Base-by-base conservation (phyloP, 2,329 filamentous ascomycete species). In the Phyllosticta citriasiana region DNA sequence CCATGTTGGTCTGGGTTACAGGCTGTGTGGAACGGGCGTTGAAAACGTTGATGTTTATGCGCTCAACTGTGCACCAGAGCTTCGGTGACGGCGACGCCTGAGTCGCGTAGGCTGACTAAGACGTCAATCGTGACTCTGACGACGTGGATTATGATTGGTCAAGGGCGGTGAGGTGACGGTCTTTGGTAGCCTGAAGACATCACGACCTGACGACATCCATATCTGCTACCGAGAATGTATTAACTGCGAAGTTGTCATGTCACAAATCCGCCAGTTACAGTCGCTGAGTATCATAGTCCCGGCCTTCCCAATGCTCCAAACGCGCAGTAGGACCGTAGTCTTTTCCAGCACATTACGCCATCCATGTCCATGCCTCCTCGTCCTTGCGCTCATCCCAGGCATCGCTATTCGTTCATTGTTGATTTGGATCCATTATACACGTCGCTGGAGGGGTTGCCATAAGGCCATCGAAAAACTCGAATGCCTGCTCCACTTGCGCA, bases 1-100 rank as follows among this genome's bases (percentile, higher is more conserved):
- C 19, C 57, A 57, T 57, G 67, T 65, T 26, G 65, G 66, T 22
- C 66, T 64, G 68, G 73, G 70, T 47, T 30, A 27, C 8, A 14
- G 33, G 27, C 27, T 30, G 27, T 30, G 27, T 7, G 5, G 33
- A 40, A 40, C 4, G 10, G 10, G 33, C 14, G 33, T 40, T 40
- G 33, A 16, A 16, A 40, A 9, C 16, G 33, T 40, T 16, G 14
- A 14, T 47, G 40, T 2, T n/a, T n/a, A 16, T 7, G 19, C 6
- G 16, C 6, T n/a, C 7, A 47, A 16, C n/a, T n/a, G 40, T 47
- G n/a, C 14, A 47, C 14, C 40, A 47, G 40, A 47, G 40, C 40
- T 47, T 47, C 40, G 5, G 7, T 47, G 40, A 47, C 16, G 19
- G 4, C 19, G 52, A 25, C 19, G 9, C 52, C 25, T 53, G 52